Conservation (phyloP, 1,139 yeast genomes). For the Citeromyces hawaiiensis region DNA sequence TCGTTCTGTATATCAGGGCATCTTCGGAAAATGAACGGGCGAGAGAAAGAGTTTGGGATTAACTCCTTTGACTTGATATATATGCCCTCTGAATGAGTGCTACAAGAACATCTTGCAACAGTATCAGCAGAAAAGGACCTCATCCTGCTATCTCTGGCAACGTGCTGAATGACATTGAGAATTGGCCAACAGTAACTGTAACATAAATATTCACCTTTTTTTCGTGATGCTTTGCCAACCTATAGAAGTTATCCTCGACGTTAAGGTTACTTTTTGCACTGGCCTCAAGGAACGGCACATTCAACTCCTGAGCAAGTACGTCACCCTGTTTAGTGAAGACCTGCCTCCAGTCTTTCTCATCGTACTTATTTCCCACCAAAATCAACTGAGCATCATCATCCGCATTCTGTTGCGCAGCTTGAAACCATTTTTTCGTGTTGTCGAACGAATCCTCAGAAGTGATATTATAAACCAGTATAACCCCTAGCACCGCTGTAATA, state of each 20-base stretch:
- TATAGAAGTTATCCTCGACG: constrained; percentile 85
- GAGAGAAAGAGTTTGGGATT: no score
- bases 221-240: constrained; percentile 75
- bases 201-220: constrained; percentile 44
- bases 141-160: no score
- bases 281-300: constrained; percentile 88
- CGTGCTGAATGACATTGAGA: no score
- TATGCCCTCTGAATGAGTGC: no score
- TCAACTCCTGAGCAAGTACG: constrained; percentile 74
- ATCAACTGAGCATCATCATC: constrained; percentile 90
- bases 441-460: constrained; percentile 91
- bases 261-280: constrained; percentile 89
- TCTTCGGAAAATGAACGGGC: no score
- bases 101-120: no score
- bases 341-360: constrained; percentile 64
- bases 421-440: constrained; percentile 79
- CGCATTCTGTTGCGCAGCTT: constrained; percentile 93
- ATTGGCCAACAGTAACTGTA: constrained; percentile 1
- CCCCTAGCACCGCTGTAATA: constrained; percentile 99
- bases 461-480: constrained; percentile 88
- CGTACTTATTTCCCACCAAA: constrained; percentile 91
- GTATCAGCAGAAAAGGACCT: no score
- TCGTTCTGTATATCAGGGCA: no score
- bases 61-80: no score
- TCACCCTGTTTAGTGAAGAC: constrained; percentile 86